phyloP scores from a whole-genome alignment of 176 grass and related monocot species.

The Hordeum marinum region DNA sequence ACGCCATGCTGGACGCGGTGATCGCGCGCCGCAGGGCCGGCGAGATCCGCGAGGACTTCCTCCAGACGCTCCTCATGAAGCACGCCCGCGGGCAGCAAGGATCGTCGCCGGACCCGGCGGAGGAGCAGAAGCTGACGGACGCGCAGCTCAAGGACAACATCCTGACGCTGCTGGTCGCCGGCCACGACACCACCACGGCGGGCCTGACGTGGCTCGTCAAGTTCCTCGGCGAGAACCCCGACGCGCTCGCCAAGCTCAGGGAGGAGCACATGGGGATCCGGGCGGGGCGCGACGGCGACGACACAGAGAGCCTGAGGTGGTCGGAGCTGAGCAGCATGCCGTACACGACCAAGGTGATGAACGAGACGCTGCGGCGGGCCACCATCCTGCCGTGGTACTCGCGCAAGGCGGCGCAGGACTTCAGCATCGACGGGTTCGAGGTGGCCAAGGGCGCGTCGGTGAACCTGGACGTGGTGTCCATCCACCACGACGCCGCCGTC shows the following conservation, averaged over 20 bases:
- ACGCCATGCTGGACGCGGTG: constrained; percentile 60
- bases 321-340: constrained; percentile 52
- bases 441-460: constrained; percentile 55
- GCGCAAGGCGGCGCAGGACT: constrained; percentile 52
- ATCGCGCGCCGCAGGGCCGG: constrained; percentile 40
- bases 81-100: neutral
- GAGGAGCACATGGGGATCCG: constrained; percentile 53
- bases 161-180: constrained; percentile 61
- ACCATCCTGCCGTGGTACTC: constrained; percentile 77
- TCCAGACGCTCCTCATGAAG: constrained; percentile 55
- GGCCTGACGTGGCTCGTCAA: constrained; percentile 64
- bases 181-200: constrained; percentile 64
- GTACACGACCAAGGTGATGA: constrained; percentile 65
- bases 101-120: neutral
- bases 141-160: constrained; percentile 79
- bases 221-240: constrained; percentile 65
- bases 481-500: constrained; percentile 59
- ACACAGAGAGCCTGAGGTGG: constrained; percentile 29
- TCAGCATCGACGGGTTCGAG: constrained; percentile 48
- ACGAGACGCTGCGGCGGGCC: constrained; percentile 57
- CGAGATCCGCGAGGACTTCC: constrained; percentile 43
- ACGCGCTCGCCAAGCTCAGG: constrained; percentile 37
- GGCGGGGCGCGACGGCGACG: neutral
- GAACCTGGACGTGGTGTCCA: constrained; percentile 74
- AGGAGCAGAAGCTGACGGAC: constrained; percentile 47